Evolutionary conservation across 371 early-diverging fungal species (phyloP), one percentile per base, ranked within the genome.

Genomic region (Nematocida ironsii): DNA sequence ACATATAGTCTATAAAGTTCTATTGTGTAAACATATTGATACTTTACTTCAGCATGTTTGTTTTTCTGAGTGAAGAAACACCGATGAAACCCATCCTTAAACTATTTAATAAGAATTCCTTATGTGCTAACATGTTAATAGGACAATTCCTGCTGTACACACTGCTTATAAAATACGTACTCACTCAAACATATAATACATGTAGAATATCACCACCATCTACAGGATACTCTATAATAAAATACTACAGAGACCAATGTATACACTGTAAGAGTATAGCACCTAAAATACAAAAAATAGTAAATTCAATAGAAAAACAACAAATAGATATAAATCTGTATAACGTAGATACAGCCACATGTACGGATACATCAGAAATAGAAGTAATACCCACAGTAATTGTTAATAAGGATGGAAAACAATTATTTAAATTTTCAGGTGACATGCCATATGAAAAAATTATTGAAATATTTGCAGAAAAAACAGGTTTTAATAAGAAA

Each of bases 331-430:
- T 87, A 27, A 85, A 44, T 4, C 72, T 85, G 33, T 62, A 72
- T 39, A 74, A 83, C 23, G 74, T 86, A 18, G 85, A 86, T 47
- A 86, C 86, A 62, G 76, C 69, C n/a, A 64, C 52, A 25, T 87
- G 88, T 68, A 84, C 84, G 52, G 60, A 73, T 7, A 42, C 45
- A 33, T 16, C 57, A 47, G 83, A 83, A 27, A 78, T 87, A 33
- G 81, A 73, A 6, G 47, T 72, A 5, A 84, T 86, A 27, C 89
- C 89, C 3, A 87, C 87, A 4, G 48, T 87, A 11, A 75, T 83
- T 40, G 9, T 88, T 40, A 69, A 60, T 5, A 78, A 85, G 11
- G 76, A 85, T 56, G 76, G 81, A 5, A 72, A 81, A 60, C 78
- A 75, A 64, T 16, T 86, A 13, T 68, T 60, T 0, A 72, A 83